phyloP scores from a whole-genome alignment of 1,139 yeast genomes.

The Yamadazyma dendronema region DNA sequence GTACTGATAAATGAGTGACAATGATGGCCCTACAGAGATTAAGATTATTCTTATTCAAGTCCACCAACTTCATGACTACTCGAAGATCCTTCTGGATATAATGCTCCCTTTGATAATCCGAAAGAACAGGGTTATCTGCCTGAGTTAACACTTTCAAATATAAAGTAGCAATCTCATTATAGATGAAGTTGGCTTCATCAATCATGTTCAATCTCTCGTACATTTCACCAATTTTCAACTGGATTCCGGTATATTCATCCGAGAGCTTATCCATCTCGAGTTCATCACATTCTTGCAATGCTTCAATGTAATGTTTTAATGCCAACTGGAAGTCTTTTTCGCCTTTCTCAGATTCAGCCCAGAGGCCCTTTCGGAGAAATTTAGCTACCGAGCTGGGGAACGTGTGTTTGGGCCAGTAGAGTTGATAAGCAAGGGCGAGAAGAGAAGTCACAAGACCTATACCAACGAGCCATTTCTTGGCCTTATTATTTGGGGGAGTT shows the following conservation, averaged over 20 bases:
- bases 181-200: constrained; percentile 63
- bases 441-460: constrained; percentile 21
- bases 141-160: constrained; percentile 59
- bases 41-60: constrained; percentile 50
- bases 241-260: constrained; percentile 68
- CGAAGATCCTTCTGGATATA: constrained; percentile 71
- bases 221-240: constrained; percentile 84
- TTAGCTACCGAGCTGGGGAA: constrained; percentile 61
- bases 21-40: constrained; percentile 57
- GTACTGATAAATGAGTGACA: constrained; percentile 61
- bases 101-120: constrained; percentile 28
- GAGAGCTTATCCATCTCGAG: constrained; percentile 48
- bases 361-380: constrained; percentile 67
- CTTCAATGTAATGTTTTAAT: constrained; percentile 62
- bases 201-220: constrained; percentile 62
- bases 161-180: constrained; percentile 63
- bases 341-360: constrained; percentile 80
- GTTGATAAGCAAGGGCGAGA: constrained; percentile 40
- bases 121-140: constrained; percentile 2
- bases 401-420: constrained; percentile 62
- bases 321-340: constrained; percentile 66
- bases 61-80: constrained; percentile 65
- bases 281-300: constrained; percentile 42
- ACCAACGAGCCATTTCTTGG: constrained; percentile 26
- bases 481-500: constrained; percentile 17